These are phyloP conservation scores for Suhomyces taliae DNA, from an alignment of 1,139 yeast species.

Conservation along the genomic window DNA sequence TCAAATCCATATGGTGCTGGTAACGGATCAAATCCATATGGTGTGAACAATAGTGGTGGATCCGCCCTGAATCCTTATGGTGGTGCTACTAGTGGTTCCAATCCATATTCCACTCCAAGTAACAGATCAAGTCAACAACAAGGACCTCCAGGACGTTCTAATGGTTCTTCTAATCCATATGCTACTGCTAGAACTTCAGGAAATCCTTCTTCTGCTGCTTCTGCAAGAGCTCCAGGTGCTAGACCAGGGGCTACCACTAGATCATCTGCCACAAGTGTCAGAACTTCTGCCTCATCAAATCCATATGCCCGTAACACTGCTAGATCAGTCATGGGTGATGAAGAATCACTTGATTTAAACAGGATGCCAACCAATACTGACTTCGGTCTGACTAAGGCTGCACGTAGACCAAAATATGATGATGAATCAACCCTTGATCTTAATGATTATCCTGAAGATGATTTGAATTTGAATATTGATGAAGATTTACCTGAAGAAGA, in stretches of 20 bases:
- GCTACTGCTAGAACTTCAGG: slow-evolving; percentile 8
- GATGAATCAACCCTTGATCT: slow-evolving; percentile 32
- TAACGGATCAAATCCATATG: slow-evolving; percentile 9
- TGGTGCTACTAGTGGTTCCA: background rate
- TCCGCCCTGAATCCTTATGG: slow-evolving; percentile 25
- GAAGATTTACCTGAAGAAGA: slow-evolving; percentile 47
- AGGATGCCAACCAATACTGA: slow-evolving; percentile 40
- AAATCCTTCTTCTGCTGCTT: background rate
- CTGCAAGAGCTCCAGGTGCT: slow-evolving; percentile 1
- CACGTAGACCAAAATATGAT: slow-evolving; percentile 24
- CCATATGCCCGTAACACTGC: slow-evolving; percentile 11
- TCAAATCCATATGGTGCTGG: slow-evolving; percentile 4
- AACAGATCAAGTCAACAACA: background rate
- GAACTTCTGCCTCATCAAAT: slow-evolving; percentile 1
- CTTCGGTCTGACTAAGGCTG: slow-evolving; percentile 28
- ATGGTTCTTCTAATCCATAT: slow-evolving; percentile 13
- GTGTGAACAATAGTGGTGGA: background rate
- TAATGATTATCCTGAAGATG: slow-evolving; percentile 41
- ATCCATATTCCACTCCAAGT: background rate
- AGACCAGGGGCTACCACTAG: background rate
- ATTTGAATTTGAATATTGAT: slow-evolving; percentile 40
- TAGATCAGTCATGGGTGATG: slow-evolving; percentile 20
- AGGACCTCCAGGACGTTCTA: background rate
- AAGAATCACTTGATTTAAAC: slow-evolving; percentile 44
- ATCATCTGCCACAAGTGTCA: slow-evolving; percentile 1